phyloP scores from a whole-genome alignment of 1,284 basidiomycete species.

The Ustilago sp. region DNA sequence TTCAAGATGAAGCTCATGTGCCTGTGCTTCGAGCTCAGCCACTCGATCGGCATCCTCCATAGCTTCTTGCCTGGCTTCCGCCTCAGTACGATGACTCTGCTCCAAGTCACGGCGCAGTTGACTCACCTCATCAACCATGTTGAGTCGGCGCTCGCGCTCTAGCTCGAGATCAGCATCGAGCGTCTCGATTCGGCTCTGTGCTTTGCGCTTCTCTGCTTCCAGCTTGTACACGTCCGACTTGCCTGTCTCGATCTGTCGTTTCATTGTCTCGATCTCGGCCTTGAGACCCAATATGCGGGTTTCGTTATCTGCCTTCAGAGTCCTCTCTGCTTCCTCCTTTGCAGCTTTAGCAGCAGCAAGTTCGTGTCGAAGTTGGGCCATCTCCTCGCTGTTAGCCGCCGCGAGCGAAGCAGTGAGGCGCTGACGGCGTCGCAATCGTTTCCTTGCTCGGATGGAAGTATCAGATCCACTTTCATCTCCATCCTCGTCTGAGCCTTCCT shows the following conservation, averaged over 20 bases:
- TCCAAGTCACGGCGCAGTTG: constrained; percentile 57
- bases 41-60: constrained; percentile 57
- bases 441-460: constrained; percentile 41
- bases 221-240: constrained; percentile 26
- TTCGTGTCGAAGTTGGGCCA: constrained; percentile 30
- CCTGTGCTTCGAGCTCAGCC: constrained; percentile 57
- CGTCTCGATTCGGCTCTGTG: constrained; percentile 25
- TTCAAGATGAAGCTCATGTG: constrained; percentile 56
- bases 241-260: constrained; percentile 30
- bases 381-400: constrained; percentile 24
- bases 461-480: constrained; percentile 44
- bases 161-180: constrained; percentile 50
- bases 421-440: constrained; percentile 26
- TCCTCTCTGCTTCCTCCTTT: constrained; percentile 28
- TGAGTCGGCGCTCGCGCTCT: constrained; percentile 56
- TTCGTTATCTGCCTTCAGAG: constrained; percentile 28
- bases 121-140: constrained; percentile 63
- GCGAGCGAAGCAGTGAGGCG: constrained; percentile 34
- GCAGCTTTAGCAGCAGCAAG: constrained; percentile 25
- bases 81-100: constrained; percentile 49
- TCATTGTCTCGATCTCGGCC: constrained; percentile 34
- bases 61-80: constrained; percentile 49
- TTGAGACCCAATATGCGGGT: constrained; percentile 20
- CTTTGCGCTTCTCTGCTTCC: constrained; percentile 25
- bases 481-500: constrained; percentile 38